Conservation (phyloP, 2,329 filamentous ascomycete species). For the Calonectria honghensis region DNA sequence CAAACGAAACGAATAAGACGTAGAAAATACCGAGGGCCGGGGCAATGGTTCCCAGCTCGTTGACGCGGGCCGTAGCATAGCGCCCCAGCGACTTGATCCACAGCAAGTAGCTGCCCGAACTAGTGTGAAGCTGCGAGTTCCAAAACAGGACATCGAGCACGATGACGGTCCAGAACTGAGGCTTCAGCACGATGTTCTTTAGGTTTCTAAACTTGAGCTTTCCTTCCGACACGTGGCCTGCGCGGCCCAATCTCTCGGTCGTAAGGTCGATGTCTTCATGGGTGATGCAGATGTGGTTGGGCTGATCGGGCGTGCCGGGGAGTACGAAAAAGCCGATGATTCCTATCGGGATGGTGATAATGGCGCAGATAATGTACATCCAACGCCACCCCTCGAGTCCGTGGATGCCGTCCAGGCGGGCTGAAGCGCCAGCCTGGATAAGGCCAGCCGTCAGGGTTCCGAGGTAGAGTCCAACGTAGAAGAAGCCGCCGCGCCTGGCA, state of each 20-base stretch:
- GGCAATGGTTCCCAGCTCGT: constrained; percentile 70
- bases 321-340: constrained; percentile 70
- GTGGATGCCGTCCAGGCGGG: constrained; percentile 64
- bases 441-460: constrained; percentile 72
- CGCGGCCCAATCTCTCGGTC: constrained; percentile 64
- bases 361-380: constrained; percentile 73
- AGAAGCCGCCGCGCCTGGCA: constrained; percentile 68
- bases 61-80: constrained; percentile 67
- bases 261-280: constrained; percentile 68
- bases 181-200: constrained; percentile 61
- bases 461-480: constrained; percentile 69
- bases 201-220: constrained; percentile 58
- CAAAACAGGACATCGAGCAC: constrained; percentile 74
- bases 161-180: constrained; percentile 71
- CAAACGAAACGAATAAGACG: constrained; percentile 71
- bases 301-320: constrained; percentile 67
- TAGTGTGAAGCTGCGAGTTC: constrained; percentile 69
- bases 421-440: constrained; percentile 66
- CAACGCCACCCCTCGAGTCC: constrained; percentile 72
- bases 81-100: constrained; percentile 75
- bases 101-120: constrained; percentile 70
- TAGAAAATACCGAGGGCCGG: constrained; percentile 75
- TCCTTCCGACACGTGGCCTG: constrained; percentile 63
- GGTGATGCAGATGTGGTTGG: constrained; percentile 67
- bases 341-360: constrained; percentile 74